Base-by-base conservation (phyloP, 73 alveolate genomes). In the Durusdinium trenchii region DNA sequence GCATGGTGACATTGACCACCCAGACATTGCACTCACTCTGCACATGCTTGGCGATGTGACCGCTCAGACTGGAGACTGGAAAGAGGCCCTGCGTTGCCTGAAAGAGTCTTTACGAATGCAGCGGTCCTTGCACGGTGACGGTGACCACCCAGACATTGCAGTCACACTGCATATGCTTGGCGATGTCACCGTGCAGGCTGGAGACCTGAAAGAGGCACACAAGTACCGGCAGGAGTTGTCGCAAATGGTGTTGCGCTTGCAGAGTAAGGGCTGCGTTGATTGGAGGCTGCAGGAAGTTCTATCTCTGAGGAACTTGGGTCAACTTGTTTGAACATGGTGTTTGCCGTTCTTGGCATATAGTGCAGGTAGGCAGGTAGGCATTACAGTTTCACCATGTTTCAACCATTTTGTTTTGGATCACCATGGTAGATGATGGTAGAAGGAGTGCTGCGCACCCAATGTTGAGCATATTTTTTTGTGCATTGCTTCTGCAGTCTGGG, bases 121-220 rank as follows among this genome's bases (percentile, higher is more conserved):
- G 43, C 78, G 78, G 43, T 62, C 78, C 78, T 23, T 62, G 78
- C 78, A 62, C 78, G 78, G 78, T 62, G 78, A 62, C 78, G 78
- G 78, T 62, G 78, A 62, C 78, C 78, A 62, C 32, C 78, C 78
- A 23, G 78, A 40, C 78, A 62, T 62, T 23, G 38, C 78, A 62
- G 78, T 23, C 78, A 62, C 78, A 23, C 78, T 62, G 78, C 78
- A 62, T 40, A 23, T 23, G 78, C 78, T 62, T 62, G 78, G 78
- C 78, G 6, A 62, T 7, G 78, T 62, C 43, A 14, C 78, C 5
- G 78, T 40, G 9, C 40, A 62, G 32, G 32, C 78, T 62, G 78
- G 78, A 5, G 5, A 23, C 40, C 78, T 73, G 51, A 30, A 73
- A 46, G 84, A 46, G 10, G 84, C 84, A 32, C 51, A 73, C 10